Percentiles rank a stretch among this genome's conserved stretches.
Evolutionary conservation across 2,329 filamentous ascomycete species (phyloP).

Genomic region (Paramyrothecium roridum): DNA sequence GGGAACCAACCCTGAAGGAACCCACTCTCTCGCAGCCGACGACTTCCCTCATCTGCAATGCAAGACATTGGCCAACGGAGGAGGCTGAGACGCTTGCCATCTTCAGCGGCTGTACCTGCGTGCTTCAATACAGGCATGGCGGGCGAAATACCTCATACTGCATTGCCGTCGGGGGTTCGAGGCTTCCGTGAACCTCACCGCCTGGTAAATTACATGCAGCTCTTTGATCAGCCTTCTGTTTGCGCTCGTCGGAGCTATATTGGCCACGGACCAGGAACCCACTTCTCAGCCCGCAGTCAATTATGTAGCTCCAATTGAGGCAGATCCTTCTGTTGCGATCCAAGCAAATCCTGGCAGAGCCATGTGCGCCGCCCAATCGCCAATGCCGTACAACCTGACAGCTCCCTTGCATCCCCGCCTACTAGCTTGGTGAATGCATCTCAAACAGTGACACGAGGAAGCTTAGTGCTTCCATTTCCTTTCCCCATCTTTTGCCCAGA

Average conservation of each 20-base stretch:
- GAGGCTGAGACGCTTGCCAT: neutral
- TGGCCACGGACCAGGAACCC: no score
- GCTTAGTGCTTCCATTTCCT: neutral
- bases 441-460: neutral
- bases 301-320: neutral
- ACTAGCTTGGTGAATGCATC: neutral
- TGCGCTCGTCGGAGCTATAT: no score
- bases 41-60: neutral
- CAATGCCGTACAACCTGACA: constrained; percentile 1
- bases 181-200: no score
- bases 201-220: no score
- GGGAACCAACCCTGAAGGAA: neutral
- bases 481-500: neutral
- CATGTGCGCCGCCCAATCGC: neutral
- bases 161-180: no score
- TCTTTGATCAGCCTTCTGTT: no score
- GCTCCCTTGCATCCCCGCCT: neutral
- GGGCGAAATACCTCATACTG: neutral
- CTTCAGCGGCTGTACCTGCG: neutral
- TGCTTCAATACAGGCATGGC: neutral
- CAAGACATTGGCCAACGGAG: neutral
- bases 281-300: neutral
- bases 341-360: neutral
- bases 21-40: neutral
- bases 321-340: neutral